These are phyloP conservation scores for Candida insectorum DNA, from an alignment of 805 yeast species.

Conservation along the genomic window DNA sequence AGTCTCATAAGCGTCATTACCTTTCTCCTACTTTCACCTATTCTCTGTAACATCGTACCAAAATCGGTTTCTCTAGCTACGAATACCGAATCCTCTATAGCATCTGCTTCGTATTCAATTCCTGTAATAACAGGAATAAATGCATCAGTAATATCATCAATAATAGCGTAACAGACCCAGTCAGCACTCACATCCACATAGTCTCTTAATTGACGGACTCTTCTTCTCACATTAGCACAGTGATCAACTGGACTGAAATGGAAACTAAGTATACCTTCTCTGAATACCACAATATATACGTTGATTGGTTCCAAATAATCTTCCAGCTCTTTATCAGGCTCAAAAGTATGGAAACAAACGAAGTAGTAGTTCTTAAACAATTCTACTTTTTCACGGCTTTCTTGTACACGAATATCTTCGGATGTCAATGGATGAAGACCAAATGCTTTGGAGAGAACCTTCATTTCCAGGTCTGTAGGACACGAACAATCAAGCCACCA, in stretches of 20 bases:
- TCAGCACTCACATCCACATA: slow-evolving; percentile 76
- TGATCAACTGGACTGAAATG: slow-evolving; percentile 59
- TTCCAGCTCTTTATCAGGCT: slow-evolving; percentile 74
- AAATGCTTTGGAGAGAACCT: slow-evolving; percentile 84
- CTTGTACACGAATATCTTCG: slow-evolving; percentile 95
- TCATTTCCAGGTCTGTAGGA: slow-evolving; percentile 95
- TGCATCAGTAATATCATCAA: slow-evolving; percentile 83
- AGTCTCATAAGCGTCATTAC: slow-evolving; percentile 91
- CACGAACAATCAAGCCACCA: slow-evolving; percentile 97
- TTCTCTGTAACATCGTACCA: slow-evolving; percentile 69
- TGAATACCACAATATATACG: slow-evolving; percentile 63
- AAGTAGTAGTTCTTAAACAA: slow-evolving; percentile 85
- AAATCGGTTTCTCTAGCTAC: slow-evolving; percentile 73
- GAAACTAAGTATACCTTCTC: slow-evolving; percentile 57
- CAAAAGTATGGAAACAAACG: slow-evolving; percentile 96
- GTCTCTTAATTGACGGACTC: slow-evolving; percentile 75
- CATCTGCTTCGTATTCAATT: slow-evolving; percentile 77
- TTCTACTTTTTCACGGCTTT: slow-evolving; percentile 96
- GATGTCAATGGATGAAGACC: slow-evolving; percentile 98
- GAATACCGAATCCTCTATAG: slow-evolving; percentile 82
- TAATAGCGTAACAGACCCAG: slow-evolving; percentile 79
- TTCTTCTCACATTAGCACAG: slow-evolving; percentile 70
- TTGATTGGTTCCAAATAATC: slow-evolving; percentile 81
- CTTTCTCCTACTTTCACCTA: slow-evolving; percentile 85
- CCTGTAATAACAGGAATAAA: slow-evolving; percentile 79